Base-by-base conservation (phyloP, 2,329 filamentous ascomycete species). In the Diaporthe velutina region DNA sequence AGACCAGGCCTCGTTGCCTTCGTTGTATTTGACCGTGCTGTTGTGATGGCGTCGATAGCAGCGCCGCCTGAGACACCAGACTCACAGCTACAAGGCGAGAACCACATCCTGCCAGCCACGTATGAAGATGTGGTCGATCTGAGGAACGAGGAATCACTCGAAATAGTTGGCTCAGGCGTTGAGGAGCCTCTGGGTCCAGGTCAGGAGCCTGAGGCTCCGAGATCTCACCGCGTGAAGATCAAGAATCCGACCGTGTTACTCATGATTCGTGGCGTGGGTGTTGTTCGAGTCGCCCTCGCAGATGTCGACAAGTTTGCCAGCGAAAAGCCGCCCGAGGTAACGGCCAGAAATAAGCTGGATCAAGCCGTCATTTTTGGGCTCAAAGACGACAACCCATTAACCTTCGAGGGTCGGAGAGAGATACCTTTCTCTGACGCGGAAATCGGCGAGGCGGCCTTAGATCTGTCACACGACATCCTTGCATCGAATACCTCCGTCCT, bases 331-430 rank as follows among this genome's bases (percentile, higher is more conserved):
- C 91, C 90, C 1, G 84, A 87, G 77, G 90, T 98, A 22, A 96
- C 94, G 1, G 94, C 95, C 9, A 97, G 95, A 84, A 94, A 92
- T 84, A 98, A 97, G 83, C 89, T 99, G 54, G 95, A 98, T 81
- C 96, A 99, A 84, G 96, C 96, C 3, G 94, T 98, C 1, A 98
- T 98, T 84, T 98, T 95, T 81, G 96, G 96, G 2, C 91, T 91
- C 64, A 92, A 94, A 81, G 89, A 93, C 76, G 92, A 94, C 80
- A 98, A 95, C 79, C 94, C 96, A n/a, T 85, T 99, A n/a, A 92
- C 95, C 76, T 95, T 99, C 79, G 90, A 93, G 57, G 90, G 92
- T 57, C 90, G 91, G 77, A 87, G 90, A 52, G 91, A 92, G 72
- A 86, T 93, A 61, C 87, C 89, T 5, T 98, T 97, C 77, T 87